Base-by-base conservation (phyloP, 177 flowering plant species). In the Vitis hybrid region DNA sequence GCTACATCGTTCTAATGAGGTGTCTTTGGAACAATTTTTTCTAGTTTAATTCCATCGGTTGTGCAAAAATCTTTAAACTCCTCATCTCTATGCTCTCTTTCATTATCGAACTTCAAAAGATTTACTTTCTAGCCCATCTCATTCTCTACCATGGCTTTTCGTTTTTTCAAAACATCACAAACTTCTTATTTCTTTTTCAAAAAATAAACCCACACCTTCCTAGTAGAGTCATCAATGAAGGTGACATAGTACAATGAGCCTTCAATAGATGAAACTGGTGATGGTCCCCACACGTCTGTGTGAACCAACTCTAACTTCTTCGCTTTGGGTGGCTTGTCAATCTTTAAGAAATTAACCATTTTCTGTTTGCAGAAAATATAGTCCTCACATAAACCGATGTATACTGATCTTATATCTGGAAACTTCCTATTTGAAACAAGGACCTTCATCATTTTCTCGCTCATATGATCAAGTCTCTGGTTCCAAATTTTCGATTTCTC, bases 1-100 rank as follows among this genome's bases (percentile, higher is more conserved):
- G 66, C 51, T 11, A 64, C 11, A n/a, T 20, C 66, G n/a, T 64
- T 64, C 52, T 64, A 59, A 20, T 63, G 4, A 24, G 28, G 28
- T 24, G 28, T 24, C 28, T 24, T 24, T 24, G 28, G 28, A 24
- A 24, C 28, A 53, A n/a, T 53, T 11, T 53, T 53, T 11, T 53
- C 3, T n/a, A 11, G 4, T 11, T n/a, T 53, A 53, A 11, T 53
- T 11, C 56, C 56, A 53, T 53, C 10, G 4, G 15, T 53, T 12
- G 56, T 0, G 0, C 56, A 53, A 53, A 53, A 53, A 0, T 53
- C 2, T 53, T 53, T 53, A 12, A 53, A 11, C 56, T 11, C 56
- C 14, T 3, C 14, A 2, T 53, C 56, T 9, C 4, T 53, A n/a
- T 53, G 0, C 14, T 53, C 56, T n/a, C 17, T 11, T 9, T n/a